Conservation (phyloP, 129 eudicot genomes). For the Heracleum sosnowskyi region DNA sequence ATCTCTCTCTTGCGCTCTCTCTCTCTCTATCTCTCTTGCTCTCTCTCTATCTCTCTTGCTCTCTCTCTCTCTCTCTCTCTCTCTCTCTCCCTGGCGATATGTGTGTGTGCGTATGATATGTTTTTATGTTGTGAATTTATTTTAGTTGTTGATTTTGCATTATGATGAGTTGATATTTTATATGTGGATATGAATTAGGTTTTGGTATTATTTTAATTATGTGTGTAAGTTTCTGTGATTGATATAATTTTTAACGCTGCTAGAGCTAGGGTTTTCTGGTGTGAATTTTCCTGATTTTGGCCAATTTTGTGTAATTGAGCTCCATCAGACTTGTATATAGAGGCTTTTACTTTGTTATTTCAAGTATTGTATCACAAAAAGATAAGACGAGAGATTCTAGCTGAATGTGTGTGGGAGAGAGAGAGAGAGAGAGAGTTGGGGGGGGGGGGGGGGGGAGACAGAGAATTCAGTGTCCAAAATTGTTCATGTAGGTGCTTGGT, state of each 20-base stretch:
- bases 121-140: not conserved
- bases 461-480: not conserved
- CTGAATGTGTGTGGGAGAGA: too few species aligned
- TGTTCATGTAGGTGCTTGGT: not conserved
- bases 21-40: constrained; percentile 10
- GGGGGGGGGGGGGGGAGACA: not conserved
- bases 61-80: not conserved
- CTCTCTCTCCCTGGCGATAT: too few species aligned
- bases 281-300: not conserved
- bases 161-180: not conserved
- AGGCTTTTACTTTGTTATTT: not conserved
- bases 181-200: not conserved
- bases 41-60: not conserved
- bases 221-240: not conserved
- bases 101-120: not conserved
- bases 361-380: too few species aligned
- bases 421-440: not conserved
- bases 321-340: not conserved
- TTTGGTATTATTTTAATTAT: not conserved
- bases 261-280: not conserved
- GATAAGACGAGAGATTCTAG: not conserved
- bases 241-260: not conserved
- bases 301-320: not conserved
- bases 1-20: too few species aligned
- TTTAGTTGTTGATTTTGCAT: not conserved